Evolutionary conservation across 495 filamentous ascomycete species (phyloP), one percentile per base, ranked within the genome.

Genomic region (Hyaloscypha bicolor): DNA sequence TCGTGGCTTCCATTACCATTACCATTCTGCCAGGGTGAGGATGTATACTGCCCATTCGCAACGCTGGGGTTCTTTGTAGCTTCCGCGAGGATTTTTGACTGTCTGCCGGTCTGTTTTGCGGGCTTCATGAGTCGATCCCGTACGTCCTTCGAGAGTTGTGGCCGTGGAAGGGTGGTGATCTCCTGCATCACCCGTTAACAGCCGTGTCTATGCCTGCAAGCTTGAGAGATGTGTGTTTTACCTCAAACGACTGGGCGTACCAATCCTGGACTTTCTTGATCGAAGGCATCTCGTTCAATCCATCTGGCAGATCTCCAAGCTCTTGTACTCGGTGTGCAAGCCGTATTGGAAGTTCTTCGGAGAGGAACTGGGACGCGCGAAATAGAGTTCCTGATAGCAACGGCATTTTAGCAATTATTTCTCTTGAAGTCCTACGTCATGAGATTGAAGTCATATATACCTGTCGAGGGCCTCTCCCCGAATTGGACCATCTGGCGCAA

Each of bases 241-340:
- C 94, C 88, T 99, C 94, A 76, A 99, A 98, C 61, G 96, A 98
- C 80, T 99, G 96, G 67, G 95, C 96, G 79, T 99, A 99, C 95
- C 95, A 99, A 70, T 97, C 93, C 78, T 91, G 87, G 61, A 99
- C 95, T 76, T 88, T 93, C 77, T 90, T 89, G 63, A 99, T 97
- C 19, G 94, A 97, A 37, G 94, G 92, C 95, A 98, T 99, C 66
- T 98, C 93, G 77, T 92, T 97, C 66, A 99, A 86, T 63, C 96
- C 95, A 86, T 98, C 95, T n/a, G 95, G 95, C 6, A 99, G 82
- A 76, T 91, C 89, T 12, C 89, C 87, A 66, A 99, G 87, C 78
- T 99, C 95, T 77, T 95, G 91, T 66, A 99, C 95, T 62, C 95
- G 90, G 73, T 99, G 96, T 62, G 95, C 95, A 60, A 99, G 86